Percentiles rank a stretch among this genome's conserved stretches.
Evolutionary conservation across 2,329 filamentous ascomycete species (phyloP).

Genomic region (Dactylellina leptospora): DNA sequence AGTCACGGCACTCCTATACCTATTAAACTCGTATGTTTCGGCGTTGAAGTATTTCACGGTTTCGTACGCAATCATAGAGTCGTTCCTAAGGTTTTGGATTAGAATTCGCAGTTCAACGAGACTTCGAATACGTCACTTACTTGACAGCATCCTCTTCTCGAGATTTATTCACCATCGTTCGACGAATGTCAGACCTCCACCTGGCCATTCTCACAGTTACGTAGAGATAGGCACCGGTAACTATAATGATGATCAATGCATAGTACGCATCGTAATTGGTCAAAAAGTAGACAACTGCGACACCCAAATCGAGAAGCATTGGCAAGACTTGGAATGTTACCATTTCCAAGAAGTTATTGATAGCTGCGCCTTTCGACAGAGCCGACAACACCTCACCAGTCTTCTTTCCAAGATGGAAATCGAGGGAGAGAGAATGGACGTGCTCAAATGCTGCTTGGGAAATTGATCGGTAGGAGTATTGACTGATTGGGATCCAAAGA

Average conservation of each 20-base stretch:
- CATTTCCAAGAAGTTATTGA: slow-evolving; percentile 96
- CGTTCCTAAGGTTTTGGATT: slow-evolving; percentile 67
- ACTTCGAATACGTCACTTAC: too few species aligned
- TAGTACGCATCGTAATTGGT: slow-evolving; percentile 85
- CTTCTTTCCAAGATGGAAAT: slow-evolving; percentile 95
- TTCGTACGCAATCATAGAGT: slow-evolving; percentile 98
- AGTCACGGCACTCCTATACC: slow-evolving; percentile 75
- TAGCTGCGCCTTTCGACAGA: slow-evolving; percentile 92
- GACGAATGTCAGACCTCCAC: slow-evolving; percentile 86
- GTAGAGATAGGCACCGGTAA: slow-evolving; percentile 96
- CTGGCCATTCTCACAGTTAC: slow-evolving; percentile 95
- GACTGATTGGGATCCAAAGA: slow-evolving; percentile 94
- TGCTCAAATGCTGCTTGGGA: slow-evolving; percentile 97
- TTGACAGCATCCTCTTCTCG: slow-evolving; percentile 96
- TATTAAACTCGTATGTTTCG: slow-evolving; percentile 78
- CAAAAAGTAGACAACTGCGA: slow-evolving; percentile 84
- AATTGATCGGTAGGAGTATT: slow-evolving; percentile 93
- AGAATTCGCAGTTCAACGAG: slow-evolving; percentile 3
- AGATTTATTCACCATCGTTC: slow-evolving; percentile 93
- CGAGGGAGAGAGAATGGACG: slow-evolving; percentile 90
- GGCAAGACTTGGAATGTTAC: slow-evolving; percentile 95
- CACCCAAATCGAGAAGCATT: slow-evolving; percentile 87
- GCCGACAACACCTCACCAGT: slow-evolving; percentile 96
- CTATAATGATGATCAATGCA: slow-evolving; percentile 84
- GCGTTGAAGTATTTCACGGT: slow-evolving; percentile 92